Conservation (phyloP, 1,284 basidiomycete species). For the Mycena sp. region DNA sequence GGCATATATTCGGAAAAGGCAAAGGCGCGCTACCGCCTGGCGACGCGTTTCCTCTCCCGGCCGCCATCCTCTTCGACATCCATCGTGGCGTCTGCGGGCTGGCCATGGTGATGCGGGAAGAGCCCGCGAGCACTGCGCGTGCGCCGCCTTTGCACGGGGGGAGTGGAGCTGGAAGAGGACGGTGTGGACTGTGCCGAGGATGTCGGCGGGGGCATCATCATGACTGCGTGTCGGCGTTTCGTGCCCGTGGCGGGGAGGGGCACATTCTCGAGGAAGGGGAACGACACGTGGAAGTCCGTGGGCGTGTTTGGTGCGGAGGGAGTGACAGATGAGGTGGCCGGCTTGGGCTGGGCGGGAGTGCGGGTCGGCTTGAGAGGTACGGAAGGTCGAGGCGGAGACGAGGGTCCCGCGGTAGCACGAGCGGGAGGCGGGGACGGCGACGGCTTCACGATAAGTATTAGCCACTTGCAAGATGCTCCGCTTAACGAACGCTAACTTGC, state of each 20-base stretch:
- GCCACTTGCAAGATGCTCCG: background rate
- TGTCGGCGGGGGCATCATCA: slow-evolving; percentile 58
- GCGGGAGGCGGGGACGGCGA: slow-evolving; percentile 28
- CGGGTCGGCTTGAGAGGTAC: slow-evolving; percentile 25
- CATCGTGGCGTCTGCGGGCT: slow-evolving; percentile 46
- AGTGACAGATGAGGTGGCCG: slow-evolving; percentile 28
- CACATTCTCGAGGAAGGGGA: slow-evolving; percentile 41
- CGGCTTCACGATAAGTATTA: slow-evolving; percentile 16
- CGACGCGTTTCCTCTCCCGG: slow-evolving; percentile 64
- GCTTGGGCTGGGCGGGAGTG: slow-evolving; percentile 19
- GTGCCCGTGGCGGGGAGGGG: slow-evolving; percentile 47
- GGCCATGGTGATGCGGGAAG: slow-evolving; percentile 23
- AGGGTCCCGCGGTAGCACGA: slow-evolving; percentile 12
- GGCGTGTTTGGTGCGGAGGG: slow-evolving; percentile 28
- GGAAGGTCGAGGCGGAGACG: slow-evolving; percentile 22
- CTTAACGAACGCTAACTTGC: background rate
- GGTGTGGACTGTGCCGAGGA: slow-evolving; percentile 25
- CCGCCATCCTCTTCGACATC: slow-evolving; percentile 67
- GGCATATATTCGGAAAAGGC: background rate
- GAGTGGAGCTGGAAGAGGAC: slow-evolving; percentile 26
- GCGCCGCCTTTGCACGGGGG: slow-evolving; percentile 22
- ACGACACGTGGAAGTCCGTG: slow-evolving; percentile 32
- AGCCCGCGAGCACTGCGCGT: slow-evolving; percentile 28
- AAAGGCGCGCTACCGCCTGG: slow-evolving; percentile 48
- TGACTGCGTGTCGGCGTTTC: slow-evolving; percentile 67